A percentile compares a stretch with the other conserved stretches of the same genome.
phyloP scores from a whole-genome alignment of 2,329 filamentous ascomycete genomes.

The Ceratocystiopsis sp. region DNA sequence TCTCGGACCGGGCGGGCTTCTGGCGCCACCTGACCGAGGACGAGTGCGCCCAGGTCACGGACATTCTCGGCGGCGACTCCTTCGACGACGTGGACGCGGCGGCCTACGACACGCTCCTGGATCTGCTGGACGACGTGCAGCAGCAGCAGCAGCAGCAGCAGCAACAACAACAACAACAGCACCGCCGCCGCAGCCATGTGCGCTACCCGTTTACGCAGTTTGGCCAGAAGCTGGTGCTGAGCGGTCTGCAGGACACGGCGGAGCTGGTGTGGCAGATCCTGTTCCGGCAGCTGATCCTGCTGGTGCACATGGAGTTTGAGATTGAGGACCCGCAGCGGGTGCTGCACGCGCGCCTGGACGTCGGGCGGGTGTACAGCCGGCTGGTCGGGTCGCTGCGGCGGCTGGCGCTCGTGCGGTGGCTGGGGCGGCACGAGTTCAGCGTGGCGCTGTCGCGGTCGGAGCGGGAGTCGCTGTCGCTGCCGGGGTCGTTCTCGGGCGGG shows the following conservation, averaged over 20 bases:
- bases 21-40: conserved; percentile 68
- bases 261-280: conserved; percentile 56
- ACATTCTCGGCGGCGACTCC: conserved; percentile 49
- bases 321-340: conserved; percentile 56
- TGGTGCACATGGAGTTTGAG: conserved; percentile 76
- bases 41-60: conserved; percentile 52
- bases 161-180: conserved; percentile 14
- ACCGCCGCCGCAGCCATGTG: conserved; percentile 15
- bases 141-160: conserved; percentile 12
- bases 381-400: conserved; percentile 56
- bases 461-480: conserved; percentile 13
- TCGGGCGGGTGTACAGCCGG: conserved; percentile 51
- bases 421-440: conserved; percentile 40
- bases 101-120: conserved; percentile 35
- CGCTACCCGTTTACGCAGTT: conserved; percentile 50
- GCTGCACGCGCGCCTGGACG: conserved; percentile 40
- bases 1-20: conserved; percentile 67
- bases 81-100: conserved; percentile 34
- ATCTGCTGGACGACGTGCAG: conserved; percentile 26
- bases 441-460: conserved; percentile 28
- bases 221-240: conserved; percentile 57
- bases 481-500: conserved; percentile 3
- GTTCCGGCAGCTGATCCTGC: conserved; percentile 65
- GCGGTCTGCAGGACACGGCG: conserved; percentile 63
- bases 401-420: conserved; percentile 57